Conservation (phyloP, 257 asterid species). For the Solanum ossicruentum region DNA sequence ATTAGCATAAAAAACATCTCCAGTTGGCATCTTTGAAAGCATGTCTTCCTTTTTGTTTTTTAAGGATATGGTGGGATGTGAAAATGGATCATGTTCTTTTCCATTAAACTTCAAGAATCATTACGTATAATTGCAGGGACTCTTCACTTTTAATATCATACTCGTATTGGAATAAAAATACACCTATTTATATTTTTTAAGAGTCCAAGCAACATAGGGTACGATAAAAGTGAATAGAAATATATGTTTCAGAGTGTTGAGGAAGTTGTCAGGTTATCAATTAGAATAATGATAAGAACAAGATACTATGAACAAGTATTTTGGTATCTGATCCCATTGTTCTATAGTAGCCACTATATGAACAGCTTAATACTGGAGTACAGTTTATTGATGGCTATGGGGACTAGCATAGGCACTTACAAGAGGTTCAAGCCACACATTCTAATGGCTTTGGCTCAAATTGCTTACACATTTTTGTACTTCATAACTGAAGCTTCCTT, state of each 20-base stretch:
- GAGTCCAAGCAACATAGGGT: neutral
- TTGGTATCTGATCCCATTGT: conserved; percentile 18
- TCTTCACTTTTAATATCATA: neutral
- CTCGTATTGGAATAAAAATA: too few relatives aligned
- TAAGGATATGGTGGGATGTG: neutral
- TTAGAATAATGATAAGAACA: conserved; percentile 9
- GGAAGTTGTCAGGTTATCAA: neutral
- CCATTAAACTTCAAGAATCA: neutral
- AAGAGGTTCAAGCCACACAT: conserved; percentile 48
- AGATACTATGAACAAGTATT: conserved; percentile 21
- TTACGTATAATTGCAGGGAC: neutral
- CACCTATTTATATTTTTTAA: neutral
- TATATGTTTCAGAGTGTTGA: neutral
- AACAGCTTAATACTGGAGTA: neutral
- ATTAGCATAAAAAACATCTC: neutral
- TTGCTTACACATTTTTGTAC: conserved; percentile 40
- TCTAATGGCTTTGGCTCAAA: conserved; percentile 53
- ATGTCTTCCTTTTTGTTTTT: neutral
- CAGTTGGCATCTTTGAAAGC: neutral
- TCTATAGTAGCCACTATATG: neutral
- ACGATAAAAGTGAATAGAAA: neutral
- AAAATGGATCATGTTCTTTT: neutral
- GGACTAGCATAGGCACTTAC: neutral
- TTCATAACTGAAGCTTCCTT: conserved; percentile 70
- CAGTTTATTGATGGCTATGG: conserved; percentile 8